These are phyloP conservation scores for Schizopora paradoxa DNA, from an alignment of 1,284 basidiomycete genomes.

Conservation along the genomic window DNA sequence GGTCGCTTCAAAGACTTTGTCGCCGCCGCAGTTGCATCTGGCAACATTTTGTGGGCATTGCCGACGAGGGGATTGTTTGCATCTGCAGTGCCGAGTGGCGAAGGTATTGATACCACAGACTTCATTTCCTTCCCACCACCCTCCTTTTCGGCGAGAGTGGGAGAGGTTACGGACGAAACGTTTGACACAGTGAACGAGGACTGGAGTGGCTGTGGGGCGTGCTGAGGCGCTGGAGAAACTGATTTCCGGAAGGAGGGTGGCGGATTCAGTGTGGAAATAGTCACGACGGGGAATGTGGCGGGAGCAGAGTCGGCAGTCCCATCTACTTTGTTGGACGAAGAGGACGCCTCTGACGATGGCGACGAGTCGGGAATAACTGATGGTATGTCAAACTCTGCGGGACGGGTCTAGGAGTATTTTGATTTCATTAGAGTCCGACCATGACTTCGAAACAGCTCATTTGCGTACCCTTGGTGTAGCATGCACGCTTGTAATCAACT, in stretches of 20 bases:
- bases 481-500: conserved; percentile 81
- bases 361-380: conserved; percentile 23
- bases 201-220: conserved; percentile 13
- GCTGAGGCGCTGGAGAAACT: conserved; percentile 10
- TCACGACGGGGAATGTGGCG: conserved; percentile 15
- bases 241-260: conserved; percentile 18
- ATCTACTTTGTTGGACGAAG: conserved; percentile 23
- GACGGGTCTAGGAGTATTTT: conserved; percentile 39
- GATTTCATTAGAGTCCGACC: too few species aligned
- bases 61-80: conserved; percentile 50
- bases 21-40: conserved; percentile 28
- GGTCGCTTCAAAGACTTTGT: conserved; percentile 65
- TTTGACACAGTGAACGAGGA: conserved; percentile 3
- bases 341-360: conserved; percentile 18
- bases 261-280: conserved; percentile 10
- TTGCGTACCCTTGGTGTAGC: conserved; percentile 54
- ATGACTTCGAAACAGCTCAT: background rate
- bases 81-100: conserved; percentile 52
- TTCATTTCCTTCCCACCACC: background rate
- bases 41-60: conserved; percentile 28
- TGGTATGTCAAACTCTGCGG: conserved; percentile 61
- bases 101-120: background rate
- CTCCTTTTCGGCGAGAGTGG: background rate
- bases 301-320: conserved; percentile 17
- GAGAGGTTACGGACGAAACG: background rate